These are phyloP conservation scores for Raphidocelis subcapitata DNA, from an alignment of 139 green algal species.

Conservation along the genomic window DNA sequence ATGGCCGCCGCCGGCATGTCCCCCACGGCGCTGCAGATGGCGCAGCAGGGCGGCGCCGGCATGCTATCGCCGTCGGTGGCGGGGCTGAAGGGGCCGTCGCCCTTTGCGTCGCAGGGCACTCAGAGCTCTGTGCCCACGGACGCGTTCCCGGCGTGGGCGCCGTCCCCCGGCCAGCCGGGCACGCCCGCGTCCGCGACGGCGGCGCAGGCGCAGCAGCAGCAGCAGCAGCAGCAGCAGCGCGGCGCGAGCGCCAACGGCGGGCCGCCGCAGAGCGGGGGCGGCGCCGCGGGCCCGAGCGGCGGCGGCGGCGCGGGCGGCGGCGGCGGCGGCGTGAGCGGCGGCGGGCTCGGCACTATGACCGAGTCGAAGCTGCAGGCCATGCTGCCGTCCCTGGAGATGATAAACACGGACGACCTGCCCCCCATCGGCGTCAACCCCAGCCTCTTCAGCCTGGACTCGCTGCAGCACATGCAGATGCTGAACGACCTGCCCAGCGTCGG, in stretches of 20 bases:
- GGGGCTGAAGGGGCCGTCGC: background rate
- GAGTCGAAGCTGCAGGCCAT: conserved; percentile 6
- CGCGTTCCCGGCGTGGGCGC: conserved; percentile 12
- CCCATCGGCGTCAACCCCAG: conserved; percentile 13
- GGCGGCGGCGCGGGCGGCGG: background rate
- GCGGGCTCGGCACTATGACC: conserved; percentile 1
- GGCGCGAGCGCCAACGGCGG: conserved; percentile 6
- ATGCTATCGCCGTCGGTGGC: too few relatives aligned
- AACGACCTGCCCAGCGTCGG: conserved; percentile 21
- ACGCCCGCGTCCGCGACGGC: conserved; percentile 4
- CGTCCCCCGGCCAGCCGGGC: background rate
- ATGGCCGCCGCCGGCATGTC: too few relatives aligned
- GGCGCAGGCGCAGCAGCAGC: background rate
- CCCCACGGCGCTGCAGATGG: too few relatives aligned
- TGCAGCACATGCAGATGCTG: conserved; percentile 28
- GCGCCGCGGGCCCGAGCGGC: background rate
- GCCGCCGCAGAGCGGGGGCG: too few relatives aligned
- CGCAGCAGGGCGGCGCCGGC: too few relatives aligned
- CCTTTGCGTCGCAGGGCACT: conserved; percentile 19
- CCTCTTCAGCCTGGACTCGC: conserved; percentile 20
- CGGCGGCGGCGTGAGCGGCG: conserved; percentile 2
- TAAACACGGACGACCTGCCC: conserved; percentile 42
- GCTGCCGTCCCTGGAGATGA: conserved; percentile 33
- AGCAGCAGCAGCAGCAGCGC: background rate
- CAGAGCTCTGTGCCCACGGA: conserved; percentile 15